Conservation (phyloP, 2,329 filamentous ascomycete species). For the Clonostachys sp. region DNA sequence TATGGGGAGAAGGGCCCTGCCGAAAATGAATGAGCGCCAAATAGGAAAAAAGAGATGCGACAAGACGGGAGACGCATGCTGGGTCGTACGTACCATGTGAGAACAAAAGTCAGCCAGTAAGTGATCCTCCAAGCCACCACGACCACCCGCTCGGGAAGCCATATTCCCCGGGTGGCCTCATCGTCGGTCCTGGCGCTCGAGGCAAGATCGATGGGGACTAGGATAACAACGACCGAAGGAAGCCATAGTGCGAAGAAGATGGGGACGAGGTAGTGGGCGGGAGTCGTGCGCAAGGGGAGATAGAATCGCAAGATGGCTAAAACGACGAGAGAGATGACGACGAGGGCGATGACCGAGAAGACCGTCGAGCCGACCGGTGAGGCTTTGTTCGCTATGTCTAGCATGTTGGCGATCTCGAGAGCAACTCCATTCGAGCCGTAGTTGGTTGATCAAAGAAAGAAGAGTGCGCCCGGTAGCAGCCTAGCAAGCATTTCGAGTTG, state of each 20-base stretch:
- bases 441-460: too few species aligned
- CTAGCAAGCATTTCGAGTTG: too few species aligned
- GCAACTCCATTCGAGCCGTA: conserved; percentile 2
- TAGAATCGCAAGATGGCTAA: conserved; percentile 85
- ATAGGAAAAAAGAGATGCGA: neutral
- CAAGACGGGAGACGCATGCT: neutral
- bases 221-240: conserved; percentile 82
- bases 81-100: conserved; percentile 70
- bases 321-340: conserved; percentile 70
- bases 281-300: conserved; percentile 84
- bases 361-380: conserved; percentile 74
- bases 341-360: conserved; percentile 69
- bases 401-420: conserved; percentile 12
- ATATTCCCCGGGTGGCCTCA: conserved; percentile 72
- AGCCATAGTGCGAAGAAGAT: conserved; percentile 96
- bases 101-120: conserved; percentile 93
- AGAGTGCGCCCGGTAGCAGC: too few species aligned
- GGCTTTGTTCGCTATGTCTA: conserved; percentile 40
- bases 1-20: conserved; percentile 82
- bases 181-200: conserved; percentile 74
- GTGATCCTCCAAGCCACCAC: conserved; percentile 90
- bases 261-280: conserved; percentile 82
- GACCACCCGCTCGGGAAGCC: conserved; percentile 74
- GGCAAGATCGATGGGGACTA: conserved; percentile 93
- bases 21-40: neutral